Percentiles rank a stretch among this genome's conserved stretches.
These are phyloP conservation scores for Monilinia vaccinii-corymbosi DNA, from an alignment of 2,329 filamentous ascomycete species.

Conservation along the genomic window DNA sequence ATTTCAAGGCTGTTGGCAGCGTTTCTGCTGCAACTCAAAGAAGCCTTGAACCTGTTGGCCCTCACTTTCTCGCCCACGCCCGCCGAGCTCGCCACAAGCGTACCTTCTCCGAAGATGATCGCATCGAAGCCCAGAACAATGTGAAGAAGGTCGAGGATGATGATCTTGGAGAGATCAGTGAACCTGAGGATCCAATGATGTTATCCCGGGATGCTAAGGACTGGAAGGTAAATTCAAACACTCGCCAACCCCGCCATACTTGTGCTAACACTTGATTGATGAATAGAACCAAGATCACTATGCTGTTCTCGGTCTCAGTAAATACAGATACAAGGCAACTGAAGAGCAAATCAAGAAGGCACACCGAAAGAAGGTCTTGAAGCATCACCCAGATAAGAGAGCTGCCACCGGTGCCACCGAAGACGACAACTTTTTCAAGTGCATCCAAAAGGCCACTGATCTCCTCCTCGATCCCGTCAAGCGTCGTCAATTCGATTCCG, in stretches of 20 bases:
- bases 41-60: slow-evolving; percentile 90
- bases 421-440: slow-evolving; percentile 99
- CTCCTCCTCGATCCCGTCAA: slow-evolving; percentile 85
- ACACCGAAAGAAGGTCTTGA: slow-evolving; percentile 98
- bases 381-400: slow-evolving; percentile 98
- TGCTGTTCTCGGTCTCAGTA: slow-evolving; percentile 84
- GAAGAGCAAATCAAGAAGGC: slow-evolving; percentile 99
- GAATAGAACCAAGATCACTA: slow-evolving; percentile 88
- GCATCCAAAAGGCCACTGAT: slow-evolving; percentile 96
- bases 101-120: slow-evolving; percentile 97
- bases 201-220: slow-evolving; percentile 92
- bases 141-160: slow-evolving; percentile 94
- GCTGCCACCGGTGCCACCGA: slow-evolving; percentile 79
- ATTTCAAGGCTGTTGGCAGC: slow-evolving; percentile 76
- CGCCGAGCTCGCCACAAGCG: slow-evolving; percentile 92
- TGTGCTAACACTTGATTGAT: slow-evolving; percentile 15
- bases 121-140: slow-evolving; percentile 88
- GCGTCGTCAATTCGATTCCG: slow-evolving; percentile 91
- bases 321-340: slow-evolving; percentile 85
- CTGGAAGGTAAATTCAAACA: slow-evolving; percentile 69
- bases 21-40: slow-evolving; percentile 72
- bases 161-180: slow-evolving; percentile 83
- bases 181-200: slow-evolving; percentile 87
- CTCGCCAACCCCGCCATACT: neutral
- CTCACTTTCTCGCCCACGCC: slow-evolving; percentile 95